Evolutionary conservation across 1,139 yeast species (phyloP).

Genomic region (Nakaseomyces glabratus): DNA sequence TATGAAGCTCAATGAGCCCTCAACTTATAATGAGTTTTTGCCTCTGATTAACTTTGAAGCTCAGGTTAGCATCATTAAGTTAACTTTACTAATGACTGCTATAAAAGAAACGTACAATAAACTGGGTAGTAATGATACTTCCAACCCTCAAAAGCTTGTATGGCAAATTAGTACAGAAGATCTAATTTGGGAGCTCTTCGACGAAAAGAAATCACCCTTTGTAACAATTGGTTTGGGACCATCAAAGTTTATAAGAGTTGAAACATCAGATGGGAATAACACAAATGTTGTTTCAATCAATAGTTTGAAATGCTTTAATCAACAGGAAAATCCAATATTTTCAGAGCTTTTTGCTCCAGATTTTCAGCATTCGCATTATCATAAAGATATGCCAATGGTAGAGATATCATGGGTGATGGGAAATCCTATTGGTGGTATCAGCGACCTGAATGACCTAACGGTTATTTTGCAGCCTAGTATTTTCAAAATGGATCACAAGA

Average conservation of each 20-base stretch:
- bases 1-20: slow-evolving; percentile 26
- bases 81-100: slow-evolving; percentile 60
- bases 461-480: slow-evolving; percentile 55
- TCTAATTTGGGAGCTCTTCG: slow-evolving; percentile 61
- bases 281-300: slow-evolving; percentile 48
- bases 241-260: slow-evolving; percentile 50
- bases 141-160: slow-evolving; percentile 32
- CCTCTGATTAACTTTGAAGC: slow-evolving; percentile 40
- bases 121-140: slow-evolving; percentile 33
- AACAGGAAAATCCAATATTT: slow-evolving; percentile 48
- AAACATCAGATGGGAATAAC: slow-evolving; percentile 53
- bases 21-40: slow-evolving; percentile 33
- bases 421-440: slow-evolving; percentile 80
- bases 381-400: slow-evolving; percentile 34
- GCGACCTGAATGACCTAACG: slow-evolving; percentile 47
- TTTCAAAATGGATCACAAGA: slow-evolving; percentile 61
- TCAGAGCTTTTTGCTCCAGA: slow-evolving; percentile 62
- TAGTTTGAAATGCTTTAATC: slow-evolving; percentile 60
- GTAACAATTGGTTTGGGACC: slow-evolving; percentile 61
- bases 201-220: slow-evolving; percentile 50
- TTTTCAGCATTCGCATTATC: slow-evolving; percentile 18
- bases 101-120: slow-evolving; percentile 44
- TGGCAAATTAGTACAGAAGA: slow-evolving; percentile 67
- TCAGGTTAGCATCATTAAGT: slow-evolving; percentile 47
- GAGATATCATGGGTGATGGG: slow-evolving; percentile 62